Base-by-base conservation (phyloP, 2,329 filamentous ascomycete genomes). In the Penicillium sclerotiorum region DNA sequence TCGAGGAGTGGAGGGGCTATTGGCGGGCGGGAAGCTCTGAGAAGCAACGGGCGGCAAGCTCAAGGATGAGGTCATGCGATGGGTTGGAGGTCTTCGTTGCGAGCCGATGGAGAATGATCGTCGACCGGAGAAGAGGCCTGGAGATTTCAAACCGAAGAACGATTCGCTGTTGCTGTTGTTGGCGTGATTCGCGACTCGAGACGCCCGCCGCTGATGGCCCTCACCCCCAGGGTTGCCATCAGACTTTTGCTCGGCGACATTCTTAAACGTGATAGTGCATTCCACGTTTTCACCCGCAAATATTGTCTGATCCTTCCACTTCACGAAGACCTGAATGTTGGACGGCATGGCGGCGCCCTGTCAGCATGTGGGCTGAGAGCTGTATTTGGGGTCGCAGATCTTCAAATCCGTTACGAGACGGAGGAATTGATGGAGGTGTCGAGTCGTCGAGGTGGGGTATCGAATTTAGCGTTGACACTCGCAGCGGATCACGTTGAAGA, bases 221-320 rank as follows among this genome's bases (percentile, higher is more conserved):
- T 66, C 65, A 27, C 58, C 49, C 39, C 56, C 59, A 57, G 58
- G 60, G 56, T 53, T 58, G 41, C 66, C 49, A 23, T 72, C 66
- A 37, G 63, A 62, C 47, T 57, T 59, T 52, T 60, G 75, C 42
- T 81, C 71, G 23, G 81, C 77, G 42, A 92, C 81, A 70, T 99
- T 99, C 74, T 88, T 93, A 76, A 99, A 99, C 43, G 90, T 96
- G 71, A 99, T 95, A 60, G 87, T 91, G 74, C 94, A 97, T 75
- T 92, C 89, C 66, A 97, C 83, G 67, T 96, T 88, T 78, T 99
- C 94, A 73, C 94, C 94, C 49, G 94, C 90, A 75, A 97, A 99
- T 64, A 99, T 90, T 55, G 89, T 92, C 71, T 93, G 86, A 68
- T 95, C 89, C 71, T 90, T 88, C 89, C 93, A 99, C 76, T 87